These are phyloP conservation scores for Trichoderma semiorbis DNA, from an alignment of 2,329 filamentous ascomycete species.

Conservation along the genomic window DNA sequence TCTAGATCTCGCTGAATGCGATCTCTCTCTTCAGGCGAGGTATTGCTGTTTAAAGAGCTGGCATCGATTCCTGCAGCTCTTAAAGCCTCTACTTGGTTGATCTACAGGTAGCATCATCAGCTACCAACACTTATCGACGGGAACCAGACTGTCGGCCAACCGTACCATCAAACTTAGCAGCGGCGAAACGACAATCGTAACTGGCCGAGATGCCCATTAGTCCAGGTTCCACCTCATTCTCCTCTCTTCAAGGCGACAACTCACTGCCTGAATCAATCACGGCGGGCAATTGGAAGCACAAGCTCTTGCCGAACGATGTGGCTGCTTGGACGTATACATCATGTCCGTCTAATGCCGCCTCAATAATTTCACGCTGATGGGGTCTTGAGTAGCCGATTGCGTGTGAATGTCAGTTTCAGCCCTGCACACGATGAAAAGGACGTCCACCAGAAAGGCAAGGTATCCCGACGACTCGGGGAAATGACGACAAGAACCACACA, in stretches of 20 bases:
- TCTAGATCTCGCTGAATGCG: conserved; percentile 76
- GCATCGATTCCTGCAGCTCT: conserved; percentile 72
- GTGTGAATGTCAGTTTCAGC: neutral
- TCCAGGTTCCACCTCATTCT: neutral
- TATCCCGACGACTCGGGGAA: neutral
- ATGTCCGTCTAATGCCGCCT: conserved; percentile 72
- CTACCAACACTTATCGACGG: neutral
- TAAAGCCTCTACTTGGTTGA: conserved; percentile 86
- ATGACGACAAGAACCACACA: neutral
- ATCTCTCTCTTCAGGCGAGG: conserved; percentile 59
- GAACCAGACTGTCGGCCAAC: neutral
- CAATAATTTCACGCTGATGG: conserved; percentile 82
- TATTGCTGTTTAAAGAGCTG: conserved; percentile 83
- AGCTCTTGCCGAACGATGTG: conserved; percentile 85
- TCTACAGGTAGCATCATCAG: conserved; percentile 45
- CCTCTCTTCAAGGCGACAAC: conserved; percentile 33
- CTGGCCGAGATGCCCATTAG: conserved; percentile 38
- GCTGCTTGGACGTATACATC: conserved; percentile 94
- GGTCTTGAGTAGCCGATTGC: conserved; percentile 50
- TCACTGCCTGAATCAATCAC: conserved; percentile 81
- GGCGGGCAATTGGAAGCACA: conserved; percentile 90
- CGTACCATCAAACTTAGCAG: conserved; percentile 81
- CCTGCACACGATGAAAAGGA: neutral
- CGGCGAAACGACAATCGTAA: conserved; percentile 88
- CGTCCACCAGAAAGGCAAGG: conserved; percentile 16